Conservation (phyloP, 2,329 filamentous ascomycete genomes). For the Mycosphaerella arachidis region DNA sequence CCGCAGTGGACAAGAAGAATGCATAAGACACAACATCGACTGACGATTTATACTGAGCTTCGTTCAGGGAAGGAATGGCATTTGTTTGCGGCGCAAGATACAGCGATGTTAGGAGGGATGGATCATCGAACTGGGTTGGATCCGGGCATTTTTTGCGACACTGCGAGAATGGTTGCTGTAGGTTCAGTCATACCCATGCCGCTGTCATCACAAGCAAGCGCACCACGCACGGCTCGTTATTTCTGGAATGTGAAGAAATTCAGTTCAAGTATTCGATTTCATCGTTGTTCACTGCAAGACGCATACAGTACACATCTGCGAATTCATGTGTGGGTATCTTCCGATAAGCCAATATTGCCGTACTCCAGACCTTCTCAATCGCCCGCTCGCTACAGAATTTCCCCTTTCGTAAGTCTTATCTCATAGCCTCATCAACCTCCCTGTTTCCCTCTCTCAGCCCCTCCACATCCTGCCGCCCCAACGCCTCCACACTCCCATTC, state of each 20-base stretch:
- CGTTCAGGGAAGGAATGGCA: neutral
- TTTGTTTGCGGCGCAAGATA: neutral
- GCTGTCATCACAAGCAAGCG: neutral
- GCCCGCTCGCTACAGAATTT: too few species aligned
- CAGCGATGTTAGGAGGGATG: neutral
- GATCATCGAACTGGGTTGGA: neutral
- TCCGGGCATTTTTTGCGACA: neutral
- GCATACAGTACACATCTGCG: too few species aligned
- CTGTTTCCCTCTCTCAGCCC: constrained; percentile 28
- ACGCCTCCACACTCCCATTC: constrained; percentile 45
- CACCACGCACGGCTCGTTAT: neutral
- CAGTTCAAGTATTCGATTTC: too few species aligned
- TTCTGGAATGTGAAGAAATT: neutral
- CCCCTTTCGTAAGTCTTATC: neutral
- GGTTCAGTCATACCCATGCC: neutral
- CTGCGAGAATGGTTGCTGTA: neutral
- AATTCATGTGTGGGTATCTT: too few species aligned
- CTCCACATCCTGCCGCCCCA: constrained; percentile 32
- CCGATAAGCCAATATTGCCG: too few species aligned
- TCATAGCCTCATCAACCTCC: constrained; percentile 28
- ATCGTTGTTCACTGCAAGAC: too few species aligned
- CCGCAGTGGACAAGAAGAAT: neutral
- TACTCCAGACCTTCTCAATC: too few species aligned
- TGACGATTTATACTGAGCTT: neutral
- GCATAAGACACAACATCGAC: neutral